phyloP scores from a whole-genome alignment of 2,329 filamentous ascomycete species.

The Hymenoscyphus fructigenus region DNA sequence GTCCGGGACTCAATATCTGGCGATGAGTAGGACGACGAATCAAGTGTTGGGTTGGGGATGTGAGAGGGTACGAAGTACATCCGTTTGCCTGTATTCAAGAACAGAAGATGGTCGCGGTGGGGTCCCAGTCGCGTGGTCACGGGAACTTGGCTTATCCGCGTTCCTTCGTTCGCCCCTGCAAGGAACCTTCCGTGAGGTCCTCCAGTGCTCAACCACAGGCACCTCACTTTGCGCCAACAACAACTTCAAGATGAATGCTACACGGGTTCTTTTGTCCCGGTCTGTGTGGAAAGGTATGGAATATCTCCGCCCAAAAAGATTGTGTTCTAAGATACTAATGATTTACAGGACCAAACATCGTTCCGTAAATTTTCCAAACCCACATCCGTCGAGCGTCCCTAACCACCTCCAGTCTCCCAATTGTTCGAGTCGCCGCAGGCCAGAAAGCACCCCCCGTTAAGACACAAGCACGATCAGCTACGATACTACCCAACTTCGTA shows the following conservation, averaged over 20 bases:
- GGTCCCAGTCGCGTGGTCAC: slow-evolving; percentile 3
- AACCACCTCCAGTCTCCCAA: slow-evolving; percentile 48
- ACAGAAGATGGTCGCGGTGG: background rate
- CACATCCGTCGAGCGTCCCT: slow-evolving; percentile 26
- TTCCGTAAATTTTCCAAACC: slow-evolving; percentile 59
- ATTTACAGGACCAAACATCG: slow-evolving; percentile 63
- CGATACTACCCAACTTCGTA: slow-evolving; percentile 72
- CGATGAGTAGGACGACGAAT: background rate
- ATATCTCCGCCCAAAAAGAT: background rate
- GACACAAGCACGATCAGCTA: slow-evolving; percentile 69
- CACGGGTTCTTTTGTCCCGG: slow-evolving; percentile 57
- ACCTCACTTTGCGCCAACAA: background rate
- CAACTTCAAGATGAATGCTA: slow-evolving; percentile 53
- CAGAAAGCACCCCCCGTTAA: slow-evolving; percentile 61
- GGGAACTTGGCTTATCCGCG: slow-evolving; percentile 24
- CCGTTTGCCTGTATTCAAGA: background rate
- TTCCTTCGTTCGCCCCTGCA: slow-evolving; percentile 14
- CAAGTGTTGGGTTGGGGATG: background rate
- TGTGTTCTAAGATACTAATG: slow-evolving; percentile 28
- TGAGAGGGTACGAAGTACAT: background rate
- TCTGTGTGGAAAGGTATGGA: slow-evolving; percentile 74
- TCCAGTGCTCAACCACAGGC: background rate
- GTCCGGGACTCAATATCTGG: background rate
- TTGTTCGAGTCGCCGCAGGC: slow-evolving; percentile 48
- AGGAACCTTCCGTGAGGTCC: slow-evolving; percentile 12